Conservation (phyloP, 176 grass and related monocot species). For the Triticum timopheevii region DNA sequence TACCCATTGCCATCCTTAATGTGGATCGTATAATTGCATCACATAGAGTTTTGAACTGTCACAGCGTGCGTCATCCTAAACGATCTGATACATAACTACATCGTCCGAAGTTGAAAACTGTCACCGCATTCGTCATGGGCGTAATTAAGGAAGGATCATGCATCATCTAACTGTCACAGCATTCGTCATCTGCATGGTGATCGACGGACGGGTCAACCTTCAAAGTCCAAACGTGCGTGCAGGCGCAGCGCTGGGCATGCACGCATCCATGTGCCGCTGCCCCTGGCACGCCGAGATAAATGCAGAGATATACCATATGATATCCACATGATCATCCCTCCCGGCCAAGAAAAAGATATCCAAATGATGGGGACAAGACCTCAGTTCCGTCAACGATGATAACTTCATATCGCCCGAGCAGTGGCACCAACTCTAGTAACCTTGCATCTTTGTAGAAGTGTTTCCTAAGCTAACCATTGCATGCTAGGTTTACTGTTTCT, state of each 20-base stretch:
- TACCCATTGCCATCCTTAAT: no score
- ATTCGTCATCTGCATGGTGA: constrained; percentile 29
- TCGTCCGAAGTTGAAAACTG: neutral
- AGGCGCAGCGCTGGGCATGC: neutral
- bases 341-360: neutral
- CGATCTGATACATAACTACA: neutral
- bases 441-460: neutral
- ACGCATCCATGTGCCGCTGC: neutral
- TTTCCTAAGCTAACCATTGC: neutral
- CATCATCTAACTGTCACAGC: constrained; percentile 23
- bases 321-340: neutral
- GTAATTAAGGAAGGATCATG: neutral
- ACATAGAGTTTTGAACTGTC: neutral
- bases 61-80: neutral
- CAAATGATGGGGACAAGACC: neutral
- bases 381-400: neutral
- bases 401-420: neutral
- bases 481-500: neutral
- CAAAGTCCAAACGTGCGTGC: no score
- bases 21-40: neutral
- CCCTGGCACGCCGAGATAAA: neutral
- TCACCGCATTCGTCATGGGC: constrained; percentile 28
- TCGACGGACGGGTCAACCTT: constrained; percentile 28
- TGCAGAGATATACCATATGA: neutral
- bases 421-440: neutral